These are phyloP conservation scores for Eucalyptus marginata DNA, from an alignment of 345 rosid species.

Conservation along the genomic window DNA sequence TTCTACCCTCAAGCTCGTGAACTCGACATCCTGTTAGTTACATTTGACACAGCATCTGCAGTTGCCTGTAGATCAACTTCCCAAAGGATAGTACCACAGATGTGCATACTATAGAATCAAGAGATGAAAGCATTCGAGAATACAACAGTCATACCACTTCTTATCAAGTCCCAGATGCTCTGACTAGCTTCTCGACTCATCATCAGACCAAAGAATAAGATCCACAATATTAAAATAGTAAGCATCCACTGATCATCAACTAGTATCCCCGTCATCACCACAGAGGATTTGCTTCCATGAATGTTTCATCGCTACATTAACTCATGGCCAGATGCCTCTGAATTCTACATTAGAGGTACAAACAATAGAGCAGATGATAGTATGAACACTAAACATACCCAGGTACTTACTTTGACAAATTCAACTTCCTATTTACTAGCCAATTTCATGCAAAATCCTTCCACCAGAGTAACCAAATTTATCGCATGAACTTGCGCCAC, in stretches of 20 bases:
- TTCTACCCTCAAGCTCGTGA: not conserved
- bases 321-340: not conserved
- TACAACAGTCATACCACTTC: not conserved
- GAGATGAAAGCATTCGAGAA: not conserved
- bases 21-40: not conserved
- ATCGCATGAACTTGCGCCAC: not conserved
- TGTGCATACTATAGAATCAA: not conserved
- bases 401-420: not conserved
- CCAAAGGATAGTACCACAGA: not conserved
- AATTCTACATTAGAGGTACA: not conserved
- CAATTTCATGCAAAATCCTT: not conserved
- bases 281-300: not conserved
- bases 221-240: not conserved
- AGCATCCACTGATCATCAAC: not conserved
- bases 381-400: not conserved
- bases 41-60: not conserved
- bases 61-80: not conserved
- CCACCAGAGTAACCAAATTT: not conserved
- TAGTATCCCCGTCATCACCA: not conserved
- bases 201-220: not conserved
- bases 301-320: not conserved
- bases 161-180: not conserved
- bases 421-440: not conserved
- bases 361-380: not conserved
- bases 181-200: not conserved